These are phyloP conservation scores for Ligustrum vulgare DNA, from an alignment of 257 asterid genomes.

Conservation along the genomic window DNA sequence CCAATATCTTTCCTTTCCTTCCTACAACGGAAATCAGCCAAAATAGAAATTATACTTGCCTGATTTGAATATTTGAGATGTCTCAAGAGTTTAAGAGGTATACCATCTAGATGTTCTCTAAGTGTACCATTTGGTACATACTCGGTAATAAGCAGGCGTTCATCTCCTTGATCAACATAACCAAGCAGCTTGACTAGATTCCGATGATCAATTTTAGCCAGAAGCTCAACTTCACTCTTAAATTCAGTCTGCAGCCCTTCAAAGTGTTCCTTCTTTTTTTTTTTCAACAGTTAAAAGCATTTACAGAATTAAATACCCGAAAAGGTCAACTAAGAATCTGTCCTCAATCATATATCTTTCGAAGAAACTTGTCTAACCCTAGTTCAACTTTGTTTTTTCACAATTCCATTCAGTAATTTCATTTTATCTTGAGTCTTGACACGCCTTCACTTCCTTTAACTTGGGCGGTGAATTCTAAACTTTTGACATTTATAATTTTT, in stretches of 20 bases:
- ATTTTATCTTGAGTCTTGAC: neutral
- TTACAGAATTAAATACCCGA: neutral
- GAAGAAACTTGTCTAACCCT: no score
- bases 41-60: conserved; percentile 11
- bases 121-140: conserved; percentile 93
- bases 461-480: neutral
- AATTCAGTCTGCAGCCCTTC: conserved; percentile 67
- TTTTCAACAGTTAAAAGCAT: conserved; percentile 1
- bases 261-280: conserved; percentile 54
- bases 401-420: neutral
- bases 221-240: conserved; percentile 90
- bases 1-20: conserved; percentile 63
- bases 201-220: conserved; percentile 93
- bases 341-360: no score
- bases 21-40: conserved; percentile 51
- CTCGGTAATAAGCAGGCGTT: conserved; percentile 86
- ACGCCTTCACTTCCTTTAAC: neutral
- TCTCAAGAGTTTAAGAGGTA: conserved; percentile 24
- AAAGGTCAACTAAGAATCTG: neutral
- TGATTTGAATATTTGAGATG: conserved; percentile 3
- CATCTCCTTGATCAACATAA: conserved; percentile 77
- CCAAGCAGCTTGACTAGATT: conserved; percentile 95
- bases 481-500: neutral
- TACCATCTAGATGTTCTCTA: conserved; percentile 96
- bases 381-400: no score